Evolutionary conservation across 1,284 basidiomycete genomes (phyloP).

Genomic region (Rhodofomes roseus): DNA sequence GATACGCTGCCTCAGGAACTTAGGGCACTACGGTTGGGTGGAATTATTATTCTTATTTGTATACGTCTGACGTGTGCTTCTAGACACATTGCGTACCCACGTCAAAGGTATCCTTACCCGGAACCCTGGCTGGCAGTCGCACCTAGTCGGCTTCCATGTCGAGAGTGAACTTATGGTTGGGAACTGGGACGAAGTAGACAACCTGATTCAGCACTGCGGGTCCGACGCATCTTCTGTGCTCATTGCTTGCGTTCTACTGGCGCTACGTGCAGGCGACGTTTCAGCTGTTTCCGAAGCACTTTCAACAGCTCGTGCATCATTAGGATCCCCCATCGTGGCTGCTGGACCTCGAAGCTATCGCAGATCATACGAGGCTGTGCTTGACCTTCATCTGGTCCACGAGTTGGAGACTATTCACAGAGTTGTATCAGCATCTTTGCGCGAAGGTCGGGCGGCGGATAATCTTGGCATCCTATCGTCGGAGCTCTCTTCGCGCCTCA

Average conservation of each 20-base stretch:
- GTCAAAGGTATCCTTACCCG: conserved; percentile 88
- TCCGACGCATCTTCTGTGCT: conserved; percentile 62
- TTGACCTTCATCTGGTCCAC: conserved; percentile 86
- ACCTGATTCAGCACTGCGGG: conserved; percentile 49
- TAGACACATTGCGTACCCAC: conserved; percentile 94
- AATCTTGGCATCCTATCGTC: conserved; percentile 41
- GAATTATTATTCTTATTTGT: neutral
- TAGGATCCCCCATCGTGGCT: conserved; percentile 83
- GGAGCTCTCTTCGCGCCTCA: conserved; percentile 60
- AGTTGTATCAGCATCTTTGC: conserved; percentile 24
- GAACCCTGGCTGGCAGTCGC: conserved; percentile 81
- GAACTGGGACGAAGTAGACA: conserved; percentile 83
- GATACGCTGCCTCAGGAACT: conserved; percentile 86
- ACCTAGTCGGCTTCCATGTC: conserved; percentile 82
- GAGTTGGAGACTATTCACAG: conserved; percentile 82
- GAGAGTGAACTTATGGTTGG: conserved; percentile 97
- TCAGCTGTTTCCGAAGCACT: conserved; percentile 50
- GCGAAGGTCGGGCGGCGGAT: conserved; percentile 29
- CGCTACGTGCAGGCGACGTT: conserved; percentile 61
- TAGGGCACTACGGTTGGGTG: conserved; percentile 91
- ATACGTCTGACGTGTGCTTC: neutral
- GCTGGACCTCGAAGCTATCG: conserved; percentile 81
- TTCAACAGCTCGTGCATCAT: conserved; percentile 63
- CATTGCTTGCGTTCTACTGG: conserved; percentile 81
- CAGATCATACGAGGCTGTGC: conserved; percentile 81